These are phyloP conservation scores for Calonectria honghensis DNA, from an alignment of 2,329 filamentous ascomycete genomes.

Conservation along the genomic window DNA sequence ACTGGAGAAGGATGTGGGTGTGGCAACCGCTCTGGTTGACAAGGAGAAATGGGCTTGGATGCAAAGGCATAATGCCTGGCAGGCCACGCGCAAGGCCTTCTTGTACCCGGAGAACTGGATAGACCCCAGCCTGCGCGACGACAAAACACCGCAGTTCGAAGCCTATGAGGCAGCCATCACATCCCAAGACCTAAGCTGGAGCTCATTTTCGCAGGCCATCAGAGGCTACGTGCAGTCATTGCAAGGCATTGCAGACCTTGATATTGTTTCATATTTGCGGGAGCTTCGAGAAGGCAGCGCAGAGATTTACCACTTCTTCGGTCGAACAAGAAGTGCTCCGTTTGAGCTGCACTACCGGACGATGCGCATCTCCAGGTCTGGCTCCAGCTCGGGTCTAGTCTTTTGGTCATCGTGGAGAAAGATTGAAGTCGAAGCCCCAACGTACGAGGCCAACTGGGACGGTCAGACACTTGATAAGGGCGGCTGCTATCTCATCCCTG, in stretches of 20 bases:
- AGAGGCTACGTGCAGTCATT: background rate
- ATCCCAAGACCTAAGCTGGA: background rate
- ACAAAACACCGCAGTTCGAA: background rate
- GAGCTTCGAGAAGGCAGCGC: background rate
- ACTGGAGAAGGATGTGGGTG: background rate
- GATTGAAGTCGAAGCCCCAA: background rate
- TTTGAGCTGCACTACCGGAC: background rate
- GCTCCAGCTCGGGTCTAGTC: background rate
- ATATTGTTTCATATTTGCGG: background rate
- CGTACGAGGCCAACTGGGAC: background rate
- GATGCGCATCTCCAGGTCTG: background rate
- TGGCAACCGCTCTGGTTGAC: background rate
- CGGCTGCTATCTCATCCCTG: background rate
- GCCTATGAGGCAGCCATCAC: background rate
- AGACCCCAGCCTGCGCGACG: background rate
- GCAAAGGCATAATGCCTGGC: background rate
- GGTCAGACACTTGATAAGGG: background rate
- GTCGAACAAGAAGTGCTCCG: background rate
- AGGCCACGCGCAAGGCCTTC: background rate
- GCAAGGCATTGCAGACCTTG: background rate
- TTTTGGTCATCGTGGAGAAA: background rate
- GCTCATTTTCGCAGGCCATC: background rate
- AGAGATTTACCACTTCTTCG: background rate
- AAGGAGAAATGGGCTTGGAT: background rate
- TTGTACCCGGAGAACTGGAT: background rate